Evolutionary conservation across 495 filamentous ascomycete genomes (phyloP), one percentile per base, ranked within the genome.

Genomic region (Penicillium lagena): DNA sequence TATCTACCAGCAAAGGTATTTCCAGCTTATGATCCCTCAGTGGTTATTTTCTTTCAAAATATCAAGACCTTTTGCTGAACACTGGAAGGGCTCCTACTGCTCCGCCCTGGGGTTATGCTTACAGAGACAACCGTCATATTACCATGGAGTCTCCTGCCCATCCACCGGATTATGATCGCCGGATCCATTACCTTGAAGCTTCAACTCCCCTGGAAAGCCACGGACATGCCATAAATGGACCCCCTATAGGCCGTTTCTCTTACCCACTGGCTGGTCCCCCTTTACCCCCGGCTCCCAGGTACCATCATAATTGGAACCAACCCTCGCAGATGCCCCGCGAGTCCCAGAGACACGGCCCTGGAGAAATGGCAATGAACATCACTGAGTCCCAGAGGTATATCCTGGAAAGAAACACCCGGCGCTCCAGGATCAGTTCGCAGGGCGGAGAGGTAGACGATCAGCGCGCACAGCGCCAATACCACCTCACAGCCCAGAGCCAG

Each of bases 401-500:
- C 38, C 56, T 72, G 43, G 70, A 72, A 49, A 60, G 63, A 48
- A 64, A 55, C 51, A 62, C 51, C 51, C 58, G 60, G 12, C 60
- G 68, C 34, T 50, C 61, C 42, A 54, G 66, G 27, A 59, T 73
- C 38, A 74, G 70, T 42, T 64, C 68, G 45, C 74, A 68, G 59
- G 67, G 63, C 60, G 61, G 62, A 46, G 2, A 22, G 22, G 22
- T 22, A 22, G 4, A 22, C 22, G 22, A 22, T 4, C 22, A 22
- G 22, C 22, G 22, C 22, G 22, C 22, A 22, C 2, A 22, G 22
- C 22, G 22, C 22, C 2, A 22, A 22, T 62, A 71, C 37, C 80
- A 77, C 50, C 64, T 74, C 45, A 73, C 81, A 47, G 71, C 82
- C 28, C 83, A 86, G 63, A 77, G 86, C 57, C 78, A 83, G 15